A percentile compares a stretch with the other conserved stretches of the same genome.
These are phyloP conservation scores for Apodospora peruviana DNA, from an alignment of 495 filamentous ascomycete species.

Conservation along the genomic window DNA sequence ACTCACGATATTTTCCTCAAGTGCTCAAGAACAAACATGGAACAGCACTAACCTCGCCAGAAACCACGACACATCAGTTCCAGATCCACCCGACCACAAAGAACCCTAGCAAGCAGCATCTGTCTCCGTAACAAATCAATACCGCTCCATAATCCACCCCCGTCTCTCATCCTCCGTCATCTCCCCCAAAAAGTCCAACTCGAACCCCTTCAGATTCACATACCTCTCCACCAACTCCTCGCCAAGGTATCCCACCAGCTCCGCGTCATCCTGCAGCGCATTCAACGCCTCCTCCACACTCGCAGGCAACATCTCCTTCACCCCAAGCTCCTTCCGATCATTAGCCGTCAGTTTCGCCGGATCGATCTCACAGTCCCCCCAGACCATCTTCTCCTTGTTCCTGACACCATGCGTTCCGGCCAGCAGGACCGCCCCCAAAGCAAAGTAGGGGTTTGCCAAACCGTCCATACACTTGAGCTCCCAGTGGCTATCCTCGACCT, in stretches of 20 bases:
- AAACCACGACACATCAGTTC: no score
- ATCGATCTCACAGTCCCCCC: slow-evolving; percentile 55
- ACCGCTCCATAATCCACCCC: slow-evolving; percentile 58
- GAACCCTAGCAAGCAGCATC: no score
- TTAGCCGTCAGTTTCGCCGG: slow-evolving; percentile 44
- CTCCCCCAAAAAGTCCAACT: slow-evolving; percentile 39
- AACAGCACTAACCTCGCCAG: no score
- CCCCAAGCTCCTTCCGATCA: slow-evolving; percentile 48
- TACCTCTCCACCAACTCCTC: slow-evolving; percentile 53
- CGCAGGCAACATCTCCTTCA: slow-evolving; percentile 46
- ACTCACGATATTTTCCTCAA: no score
- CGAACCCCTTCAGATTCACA: slow-evolving; percentile 52
- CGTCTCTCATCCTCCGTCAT: slow-evolving; percentile 41
- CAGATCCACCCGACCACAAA: no score
- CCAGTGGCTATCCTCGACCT: slow-evolving; percentile 58
- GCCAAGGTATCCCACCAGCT: slow-evolving; percentile 44
- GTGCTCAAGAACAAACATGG: no score
- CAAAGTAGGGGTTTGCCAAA: slow-evolving; percentile 67
- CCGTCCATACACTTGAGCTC: slow-evolving; percentile 69
- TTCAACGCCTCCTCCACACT: slow-evolving; percentile 49
- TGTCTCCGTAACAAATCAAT: slow-evolving; percentile 34
- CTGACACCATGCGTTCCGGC: slow-evolving; percentile 59
- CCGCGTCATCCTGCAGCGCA: slow-evolving; percentile 40
- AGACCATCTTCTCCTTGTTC: slow-evolving; percentile 36
- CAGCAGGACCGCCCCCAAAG: slow-evolving; percentile 58